A percentile compares a stretch with the other conserved stretches of the same genome.
These are phyloP conservation scores for Cnidoscolus chayamansa DNA, from an alignment of 441 rosid species.

Conservation along the genomic window DNA sequence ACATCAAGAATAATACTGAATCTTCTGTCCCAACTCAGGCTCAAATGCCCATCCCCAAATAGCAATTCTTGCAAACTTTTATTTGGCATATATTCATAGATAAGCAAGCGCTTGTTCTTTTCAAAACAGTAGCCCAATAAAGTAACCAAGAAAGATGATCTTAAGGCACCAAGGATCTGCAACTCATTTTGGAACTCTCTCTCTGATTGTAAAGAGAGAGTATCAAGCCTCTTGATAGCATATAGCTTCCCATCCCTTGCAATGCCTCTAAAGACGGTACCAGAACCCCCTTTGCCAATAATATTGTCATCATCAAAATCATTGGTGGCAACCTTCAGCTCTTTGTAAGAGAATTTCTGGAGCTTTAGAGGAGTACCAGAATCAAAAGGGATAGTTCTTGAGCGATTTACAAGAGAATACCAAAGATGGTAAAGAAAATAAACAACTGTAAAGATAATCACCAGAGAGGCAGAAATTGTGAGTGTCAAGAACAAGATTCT, in stretches of 20 bases:
- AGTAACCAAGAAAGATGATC: constrained; percentile 69
- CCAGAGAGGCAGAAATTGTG: constrained; percentile 58
- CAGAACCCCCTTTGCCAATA: constrained; percentile 95
- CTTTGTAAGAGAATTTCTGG: constrained; percentile 66
- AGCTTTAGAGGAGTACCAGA: constrained; percentile 63
- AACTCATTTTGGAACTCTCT: constrained; percentile 92
- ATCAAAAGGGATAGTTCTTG: constrained; percentile 80
- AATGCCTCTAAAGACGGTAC: constrained; percentile 81
- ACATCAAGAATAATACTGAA: constrained; percentile 67
- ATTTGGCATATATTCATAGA: constrained; percentile 93
- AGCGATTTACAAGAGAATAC: constrained; percentile 54
- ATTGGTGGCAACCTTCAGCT: constrained; percentile 69
- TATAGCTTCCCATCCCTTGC: constrained; percentile 65
- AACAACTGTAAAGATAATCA: constrained; percentile 56
- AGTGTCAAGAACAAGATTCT: constrained; percentile 61
- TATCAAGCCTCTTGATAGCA: constrained; percentile 80
- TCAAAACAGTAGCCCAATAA: constrained; percentile 81
- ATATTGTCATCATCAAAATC: constrained; percentile 65
- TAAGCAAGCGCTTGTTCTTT: constrained; percentile 60
- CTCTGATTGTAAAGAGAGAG: constrained; percentile 62
- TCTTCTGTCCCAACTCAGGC: constrained; percentile 73
- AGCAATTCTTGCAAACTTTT: constrained; percentile 82
- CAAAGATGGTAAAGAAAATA: constrained; percentile 83
- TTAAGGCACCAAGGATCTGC: constrained; percentile 87
- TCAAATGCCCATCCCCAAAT: constrained; percentile 52